Evolutionary conservation across 2,329 filamentous ascomycete species (phyloP).

Genomic region (Phialophora chinensis): DNA sequence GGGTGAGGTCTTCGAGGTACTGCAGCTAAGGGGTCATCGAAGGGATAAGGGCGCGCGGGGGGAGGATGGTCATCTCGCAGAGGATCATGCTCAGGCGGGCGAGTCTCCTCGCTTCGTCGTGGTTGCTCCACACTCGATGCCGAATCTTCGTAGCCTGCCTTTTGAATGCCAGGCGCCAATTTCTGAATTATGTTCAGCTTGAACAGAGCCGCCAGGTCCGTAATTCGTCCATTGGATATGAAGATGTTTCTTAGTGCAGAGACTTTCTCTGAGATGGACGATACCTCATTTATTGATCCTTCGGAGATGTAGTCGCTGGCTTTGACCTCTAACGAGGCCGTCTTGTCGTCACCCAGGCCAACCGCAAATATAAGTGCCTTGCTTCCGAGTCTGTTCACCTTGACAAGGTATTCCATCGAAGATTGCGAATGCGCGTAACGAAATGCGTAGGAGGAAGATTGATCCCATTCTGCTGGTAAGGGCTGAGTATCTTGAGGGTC

Average conservation of each 20-base stretch:
- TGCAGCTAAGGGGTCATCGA: constrained; percentile 67
- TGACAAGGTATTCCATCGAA: constrained; percentile 81
- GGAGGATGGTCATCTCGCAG: constrained; percentile 60
- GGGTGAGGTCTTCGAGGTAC: constrained; percentile 68
- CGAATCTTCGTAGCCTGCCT: constrained; percentile 76
- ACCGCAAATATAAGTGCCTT: constrained; percentile 85
- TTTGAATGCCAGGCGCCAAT: constrained; percentile 76
- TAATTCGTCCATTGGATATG: constrained; percentile 72
- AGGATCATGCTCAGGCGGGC: constrained; percentile 54
- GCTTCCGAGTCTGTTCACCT: constrained; percentile 78
- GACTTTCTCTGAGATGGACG: constrained; percentile 41
- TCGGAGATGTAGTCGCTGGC: constrained; percentile 76
- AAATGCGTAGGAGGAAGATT: constrained; percentile 74
- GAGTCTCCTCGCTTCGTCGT: constrained; percentile 50
- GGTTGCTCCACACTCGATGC: constrained; percentile 43
- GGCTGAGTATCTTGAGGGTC: constrained; percentile 62
- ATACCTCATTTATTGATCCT: constrained; percentile 61
- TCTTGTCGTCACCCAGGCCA: constrained; percentile 79
- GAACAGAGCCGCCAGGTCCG: constrained; percentile 72
- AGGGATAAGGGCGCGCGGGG: constrained; percentile 71
- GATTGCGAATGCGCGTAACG: constrained; percentile 87
- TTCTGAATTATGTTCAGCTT: constrained; percentile 83
- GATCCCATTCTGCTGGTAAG: constrained; percentile 81
- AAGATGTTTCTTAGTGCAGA: constrained; percentile 65
- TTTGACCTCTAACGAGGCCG: constrained; percentile 75